Evolutionary conservation across 176 grass and related monocot genomes (phyloP), one percentile per base, ranked within the genome.

Genomic region (Oropetium thomaeum): DNA sequence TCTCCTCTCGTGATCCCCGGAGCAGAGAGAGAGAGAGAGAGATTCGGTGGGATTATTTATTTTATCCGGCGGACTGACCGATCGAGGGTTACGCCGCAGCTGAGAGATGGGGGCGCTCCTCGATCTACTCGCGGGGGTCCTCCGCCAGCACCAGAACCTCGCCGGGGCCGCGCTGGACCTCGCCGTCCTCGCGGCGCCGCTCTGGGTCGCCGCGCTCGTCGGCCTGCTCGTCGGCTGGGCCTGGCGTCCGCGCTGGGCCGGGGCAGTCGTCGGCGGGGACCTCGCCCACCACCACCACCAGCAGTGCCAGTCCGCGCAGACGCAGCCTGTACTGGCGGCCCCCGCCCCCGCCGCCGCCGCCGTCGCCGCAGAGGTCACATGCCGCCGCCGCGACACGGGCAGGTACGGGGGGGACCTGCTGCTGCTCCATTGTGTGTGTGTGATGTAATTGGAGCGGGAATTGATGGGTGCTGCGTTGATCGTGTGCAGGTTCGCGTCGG

Each of bases 151-250:
- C n/a, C n/a, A 92, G 12, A 85, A 78, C 43, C 32, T 93, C 13
- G 81, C 61, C 22, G 86, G 75, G 12, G 79, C 84, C 13, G 67
- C 85, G 1, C n/a, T 79, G 16, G 95, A 97, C 80, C 77, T 97
- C 26, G 83, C 85, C 4, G 27, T 44, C 10, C 66, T 93, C 27
- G 79, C 85, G 35, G 75, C 91, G 39, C 91, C 88, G 39, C 81
- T 98, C 37, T 93, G 88, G 84, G 65, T 94, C 70, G 95, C 95
- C 11, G 79, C 81, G 1, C 71, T 93, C 55, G 68, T 81, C 0
- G 95, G 95, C 7, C 74, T 98, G 34, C 65, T 98, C 58, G 8
- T 94, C 20, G 95, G 95, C 2, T 98, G 95, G 95, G 91, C 79
- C 0, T 98, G 95, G 95, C 87, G 89, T 13, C 95, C 95, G 7